These are phyloP conservation scores for Phytophthora idaei DNA, from an alignment of 352 stramenopile species.

Conservation along the genomic window DNA sequence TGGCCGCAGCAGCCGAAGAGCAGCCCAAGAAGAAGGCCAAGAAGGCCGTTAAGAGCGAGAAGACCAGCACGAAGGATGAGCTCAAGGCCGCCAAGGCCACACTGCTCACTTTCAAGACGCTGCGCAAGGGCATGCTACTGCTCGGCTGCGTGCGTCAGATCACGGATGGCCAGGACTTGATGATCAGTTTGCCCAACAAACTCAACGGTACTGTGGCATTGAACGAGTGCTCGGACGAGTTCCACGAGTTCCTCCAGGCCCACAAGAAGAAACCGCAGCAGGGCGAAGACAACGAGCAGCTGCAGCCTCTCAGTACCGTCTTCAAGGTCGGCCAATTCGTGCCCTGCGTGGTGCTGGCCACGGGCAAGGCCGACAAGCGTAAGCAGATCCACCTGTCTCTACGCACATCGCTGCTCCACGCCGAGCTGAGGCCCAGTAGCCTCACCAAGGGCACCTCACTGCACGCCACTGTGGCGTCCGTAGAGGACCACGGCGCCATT, in stretches of 20 bases:
- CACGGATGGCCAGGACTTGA: slow-evolving; percentile 73
- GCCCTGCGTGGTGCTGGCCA: slow-evolving; percentile 78
- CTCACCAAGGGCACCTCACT: slow-evolving; percentile 78
- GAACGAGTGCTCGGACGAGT: slow-evolving; percentile 83
- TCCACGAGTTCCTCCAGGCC: slow-evolving; percentile 45
- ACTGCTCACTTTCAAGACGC: slow-evolving; percentile 70
- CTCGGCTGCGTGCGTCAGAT: slow-evolving; percentile 92
- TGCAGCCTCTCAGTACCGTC: slow-evolving; percentile 57
- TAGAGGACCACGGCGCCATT: slow-evolving; percentile 95
- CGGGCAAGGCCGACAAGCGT: slow-evolving; percentile 69
- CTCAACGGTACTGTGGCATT: slow-evolving; percentile 91
- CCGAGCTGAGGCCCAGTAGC: slow-evolving; percentile 61
- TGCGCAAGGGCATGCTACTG: slow-evolving; percentile 75
- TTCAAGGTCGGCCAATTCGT: slow-evolving; percentile 88
- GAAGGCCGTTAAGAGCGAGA: slow-evolving; percentile 22
- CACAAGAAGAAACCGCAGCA: slow-evolving; percentile 26
- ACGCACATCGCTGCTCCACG: slow-evolving; percentile 86
- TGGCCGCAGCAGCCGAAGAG: slow-evolving; percentile 37
- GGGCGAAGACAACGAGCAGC: slow-evolving; percentile 36
- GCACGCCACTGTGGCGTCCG: slow-evolving; percentile 85
- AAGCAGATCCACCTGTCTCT: slow-evolving; percentile 93
- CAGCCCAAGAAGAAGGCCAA: slow-evolving; percentile 38
- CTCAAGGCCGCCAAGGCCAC: slow-evolving; percentile 39
- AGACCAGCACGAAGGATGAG: slow-evolving; percentile 28
- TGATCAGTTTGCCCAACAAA: slow-evolving; percentile 94